A percentile compares a stretch with the other conserved stretches of the same genome.
These are phyloP conservation scores for Lentinula boryana DNA, from an alignment of 768 basidiomycete genomes.

Conservation along the genomic window DNA sequence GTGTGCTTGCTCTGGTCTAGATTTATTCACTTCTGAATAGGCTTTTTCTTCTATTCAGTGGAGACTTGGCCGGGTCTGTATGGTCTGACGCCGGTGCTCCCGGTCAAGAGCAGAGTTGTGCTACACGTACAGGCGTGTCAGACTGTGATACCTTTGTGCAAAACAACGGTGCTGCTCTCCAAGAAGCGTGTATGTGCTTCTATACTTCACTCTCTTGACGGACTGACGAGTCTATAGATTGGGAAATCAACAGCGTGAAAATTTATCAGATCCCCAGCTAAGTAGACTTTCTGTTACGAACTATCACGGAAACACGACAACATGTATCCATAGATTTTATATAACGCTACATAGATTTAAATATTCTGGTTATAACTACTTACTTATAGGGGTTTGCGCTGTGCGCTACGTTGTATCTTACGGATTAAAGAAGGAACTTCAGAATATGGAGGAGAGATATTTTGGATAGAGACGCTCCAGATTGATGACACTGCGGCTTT, in stretches of 20 bases:
- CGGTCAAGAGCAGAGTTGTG: slow-evolving; percentile 85
- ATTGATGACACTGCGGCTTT: too few species aligned
- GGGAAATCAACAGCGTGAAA: slow-evolving; percentile 75
- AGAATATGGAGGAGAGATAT: not conserved
- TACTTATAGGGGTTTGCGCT: slow-evolving; percentile 1
- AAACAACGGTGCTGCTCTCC: slow-evolving; percentile 62
- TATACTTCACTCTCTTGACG: not conserved
- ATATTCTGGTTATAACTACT: not conserved
- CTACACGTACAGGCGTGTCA: slow-evolving; percentile 71
- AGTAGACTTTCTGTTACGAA: not conserved
- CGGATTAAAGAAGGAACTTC: not conserved
- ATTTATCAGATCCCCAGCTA: slow-evolving; percentile 37
- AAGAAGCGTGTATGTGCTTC: slow-evolving; percentile 66
- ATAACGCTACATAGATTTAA: not conserved
- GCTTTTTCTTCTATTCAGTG: slow-evolving; percentile 34
- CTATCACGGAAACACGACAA: not conserved
- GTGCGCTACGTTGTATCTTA: not conserved
- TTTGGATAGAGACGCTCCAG: too few species aligned
- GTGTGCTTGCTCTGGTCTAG: slow-evolving; percentile 17
- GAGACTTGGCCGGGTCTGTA: slow-evolving; percentile 82
- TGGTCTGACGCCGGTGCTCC: slow-evolving; percentile 72
- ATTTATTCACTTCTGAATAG: not conserved
- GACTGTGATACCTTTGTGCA: slow-evolving; percentile 77
- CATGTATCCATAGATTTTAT: slow-evolving; percentile 2
- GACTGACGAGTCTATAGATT: slow-evolving; percentile 41